A percentile compares a stretch with the other conserved stretches of the same genome.
These are phyloP conservation scores for Aspergillus ustus DNA, from an alignment of 2,329 filamentous ascomycete genomes.

Conservation along the genomic window DNA sequence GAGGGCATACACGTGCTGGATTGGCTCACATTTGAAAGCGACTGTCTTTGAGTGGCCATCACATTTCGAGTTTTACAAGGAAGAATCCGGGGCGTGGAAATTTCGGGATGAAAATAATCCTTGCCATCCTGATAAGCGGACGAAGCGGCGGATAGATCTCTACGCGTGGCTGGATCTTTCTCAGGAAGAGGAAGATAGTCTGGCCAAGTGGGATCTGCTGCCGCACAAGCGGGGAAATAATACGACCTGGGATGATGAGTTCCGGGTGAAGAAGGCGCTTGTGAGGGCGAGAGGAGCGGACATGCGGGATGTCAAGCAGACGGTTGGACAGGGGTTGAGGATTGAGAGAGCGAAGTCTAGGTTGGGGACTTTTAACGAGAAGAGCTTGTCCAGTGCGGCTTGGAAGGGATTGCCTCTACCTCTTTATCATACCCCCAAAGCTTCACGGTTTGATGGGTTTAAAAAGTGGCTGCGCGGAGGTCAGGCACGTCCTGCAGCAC, in stretches of 20 bases:
- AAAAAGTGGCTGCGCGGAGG: too few species aligned
- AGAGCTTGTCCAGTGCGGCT: too few species aligned
- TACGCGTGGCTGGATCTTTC: conserved; percentile 5
- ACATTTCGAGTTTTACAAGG: not conserved
- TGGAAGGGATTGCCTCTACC: too few species aligned
- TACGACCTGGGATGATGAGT: not conserved
- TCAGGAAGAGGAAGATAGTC: not conserved
- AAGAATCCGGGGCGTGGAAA: not conserved
- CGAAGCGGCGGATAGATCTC: not conserved
- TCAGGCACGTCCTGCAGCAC: too few species aligned
- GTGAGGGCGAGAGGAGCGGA: not conserved
- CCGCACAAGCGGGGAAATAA: not conserved
- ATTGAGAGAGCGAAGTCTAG: too few species aligned
- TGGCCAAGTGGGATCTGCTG: conserved; percentile 1
- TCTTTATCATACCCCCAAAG: too few species aligned
- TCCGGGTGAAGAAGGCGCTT: not conserved
- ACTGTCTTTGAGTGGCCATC: not conserved
- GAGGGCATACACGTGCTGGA: not conserved
- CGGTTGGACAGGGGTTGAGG: too few species aligned
- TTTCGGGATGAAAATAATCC: not conserved
- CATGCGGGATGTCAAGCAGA: too few species aligned
- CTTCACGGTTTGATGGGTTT: too few species aligned
- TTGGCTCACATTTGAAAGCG: not conserved
- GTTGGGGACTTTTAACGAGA: too few species aligned
- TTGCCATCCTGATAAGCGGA: not conserved